phyloP scores from a whole-genome alignment of 768 basidiomycete genomes.

The Lyophyllum semitale region DNA sequence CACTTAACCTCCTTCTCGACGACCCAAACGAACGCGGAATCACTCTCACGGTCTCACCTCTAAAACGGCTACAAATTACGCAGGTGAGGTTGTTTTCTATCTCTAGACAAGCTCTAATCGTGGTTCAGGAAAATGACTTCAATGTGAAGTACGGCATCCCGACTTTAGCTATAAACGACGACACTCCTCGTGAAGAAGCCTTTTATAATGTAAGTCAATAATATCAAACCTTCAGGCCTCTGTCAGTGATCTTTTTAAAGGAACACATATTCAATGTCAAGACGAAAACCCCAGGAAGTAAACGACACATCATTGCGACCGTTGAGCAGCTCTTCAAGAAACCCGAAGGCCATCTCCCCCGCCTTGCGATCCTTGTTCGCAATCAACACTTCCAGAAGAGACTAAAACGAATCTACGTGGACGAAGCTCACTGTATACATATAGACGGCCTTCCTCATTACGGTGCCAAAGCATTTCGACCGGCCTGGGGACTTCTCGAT shows the following conservation, averaged over 20 bases:
- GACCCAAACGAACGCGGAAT: conserved; percentile 10
- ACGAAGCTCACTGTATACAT: conserved; percentile 26
- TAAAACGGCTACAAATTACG: conserved; percentile 21
- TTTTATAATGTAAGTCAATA: conserved; percentile 8
- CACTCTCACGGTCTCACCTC: conserved; percentile 18
- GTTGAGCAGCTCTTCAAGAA: conserved; percentile 22
- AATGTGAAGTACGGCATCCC: conserved; percentile 15
- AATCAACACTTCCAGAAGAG: conserved; percentile 1
- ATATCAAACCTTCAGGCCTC: conserved; percentile 17
- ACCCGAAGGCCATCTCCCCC: conserved; percentile 15
- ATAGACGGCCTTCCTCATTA: conserved; percentile 21
- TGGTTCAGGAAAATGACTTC: conserved; percentile 20
- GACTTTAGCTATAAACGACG: conserved; percentile 27
- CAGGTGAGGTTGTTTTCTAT: neutral
- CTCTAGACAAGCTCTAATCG: neutral
- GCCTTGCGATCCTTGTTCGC: conserved; percentile 4
- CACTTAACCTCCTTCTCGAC: conserved; percentile 24
- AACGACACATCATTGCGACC: conserved; percentile 19
- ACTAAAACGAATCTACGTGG: conserved; percentile 17
- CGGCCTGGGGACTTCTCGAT: conserved; percentile 22
- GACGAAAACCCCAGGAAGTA: neutral
- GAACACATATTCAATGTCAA: conserved; percentile 4
- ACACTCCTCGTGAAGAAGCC: too few relatives aligned
- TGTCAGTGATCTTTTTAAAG: neutral
- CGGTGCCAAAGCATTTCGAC: conserved; percentile 21